Conservation (phyloP, 169 alveolate genomes). For the Amoebophrya sp. region DNA sequence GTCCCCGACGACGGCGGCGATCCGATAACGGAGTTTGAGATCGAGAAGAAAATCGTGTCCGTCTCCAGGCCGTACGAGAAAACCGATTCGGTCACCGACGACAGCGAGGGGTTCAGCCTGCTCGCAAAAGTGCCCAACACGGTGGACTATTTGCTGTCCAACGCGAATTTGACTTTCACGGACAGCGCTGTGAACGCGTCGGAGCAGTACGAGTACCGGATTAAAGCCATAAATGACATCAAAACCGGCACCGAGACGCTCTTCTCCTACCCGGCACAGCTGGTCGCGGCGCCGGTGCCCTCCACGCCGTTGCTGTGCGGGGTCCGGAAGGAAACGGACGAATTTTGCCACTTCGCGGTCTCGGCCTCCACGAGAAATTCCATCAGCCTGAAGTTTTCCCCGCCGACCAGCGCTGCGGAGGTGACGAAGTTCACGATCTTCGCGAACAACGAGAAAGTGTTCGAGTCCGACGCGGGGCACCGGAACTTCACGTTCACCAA, state of each 20-base stretch:
- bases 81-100: neutral
- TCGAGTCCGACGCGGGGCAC: slow-evolving; percentile 11
- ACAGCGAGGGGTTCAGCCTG: neutral
- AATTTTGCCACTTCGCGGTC: neutral
- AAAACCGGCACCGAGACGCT: neutral
- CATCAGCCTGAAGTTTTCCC: neutral
- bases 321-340: neutral
- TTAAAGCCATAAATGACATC: neutral
- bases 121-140: no score
- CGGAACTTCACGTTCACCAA: neutral
- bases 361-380: neutral
- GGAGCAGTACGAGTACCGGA: neutral
- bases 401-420: neutral
- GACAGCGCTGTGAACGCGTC: neutral
- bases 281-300: neutral
- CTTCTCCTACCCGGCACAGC: neutral
- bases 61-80: neutral
- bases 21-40: neutral
- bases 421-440: neutral
- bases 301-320: neutral
- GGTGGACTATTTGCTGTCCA: no score
- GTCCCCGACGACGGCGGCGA: slow-evolving; percentile 30
- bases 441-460: neutral
- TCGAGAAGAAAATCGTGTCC: no score
- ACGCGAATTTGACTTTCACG: neutral